These are phyloP conservation scores for Eucalyptus regnans DNA, from an alignment of 345 rosid genomes.

Conservation along the genomic window DNA sequence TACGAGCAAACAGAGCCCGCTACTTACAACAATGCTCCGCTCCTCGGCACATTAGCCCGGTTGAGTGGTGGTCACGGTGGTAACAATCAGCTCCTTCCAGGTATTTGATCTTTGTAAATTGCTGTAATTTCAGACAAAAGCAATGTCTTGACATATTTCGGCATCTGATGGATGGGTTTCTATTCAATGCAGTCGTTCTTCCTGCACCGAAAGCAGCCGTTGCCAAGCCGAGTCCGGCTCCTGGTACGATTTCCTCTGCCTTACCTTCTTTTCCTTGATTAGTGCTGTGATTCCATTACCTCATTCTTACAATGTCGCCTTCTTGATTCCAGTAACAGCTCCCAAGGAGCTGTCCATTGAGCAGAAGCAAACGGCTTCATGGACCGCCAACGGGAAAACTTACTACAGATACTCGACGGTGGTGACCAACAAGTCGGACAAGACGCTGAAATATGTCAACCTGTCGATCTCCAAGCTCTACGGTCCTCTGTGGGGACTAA, in stretches of 20 bases:
- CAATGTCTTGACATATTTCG: neutral
- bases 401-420: conserved; percentile 76
- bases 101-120: conserved; percentile 2
- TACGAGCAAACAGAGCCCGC: conserved; percentile 99
- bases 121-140: neutral
- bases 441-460: conserved; percentile 49
- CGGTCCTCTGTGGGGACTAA: conserved; percentile 94
- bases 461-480: conserved; percentile 70
- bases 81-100: conserved; percentile 89
- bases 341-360: conserved; percentile 39
- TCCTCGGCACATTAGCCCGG: conserved; percentile 85
- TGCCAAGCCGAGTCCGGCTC: conserved; percentile 34
- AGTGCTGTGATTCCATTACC: neutral
- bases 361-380: conserved; percentile 71
- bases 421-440: conserved; percentile 67
- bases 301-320: neutral
- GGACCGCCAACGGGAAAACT: conserved; percentile 59
- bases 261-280: neutral
- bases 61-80: conserved; percentile 53
- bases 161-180: neutral
- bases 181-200: conserved; percentile 23
- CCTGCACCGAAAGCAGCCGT: conserved; percentile 35
- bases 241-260: conserved; percentile 27
- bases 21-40: conserved; percentile 95
- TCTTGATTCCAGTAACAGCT: conserved; percentile 28